These are phyloP conservation scores for Colletotrichum acutatum DNA, from an alignment of 2,329 filamentous ascomycete species.

Conservation along the genomic window DNA sequence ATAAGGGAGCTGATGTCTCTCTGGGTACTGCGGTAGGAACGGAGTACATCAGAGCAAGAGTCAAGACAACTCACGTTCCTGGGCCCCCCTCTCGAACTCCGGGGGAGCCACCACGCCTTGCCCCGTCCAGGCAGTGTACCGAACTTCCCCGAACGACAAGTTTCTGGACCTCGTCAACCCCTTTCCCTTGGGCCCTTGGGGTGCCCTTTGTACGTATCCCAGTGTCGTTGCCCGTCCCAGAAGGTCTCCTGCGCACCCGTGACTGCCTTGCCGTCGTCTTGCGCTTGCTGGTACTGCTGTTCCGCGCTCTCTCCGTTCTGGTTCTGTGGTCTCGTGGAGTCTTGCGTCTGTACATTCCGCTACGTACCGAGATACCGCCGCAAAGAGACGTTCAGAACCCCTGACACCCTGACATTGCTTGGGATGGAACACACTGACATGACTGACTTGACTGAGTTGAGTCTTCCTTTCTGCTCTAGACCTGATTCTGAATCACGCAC, in stretches of 20 bases:
- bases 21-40: too few species aligned
- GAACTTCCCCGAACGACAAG: conserved; percentile 26
- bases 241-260: neutral
- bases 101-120: conserved; percentile 12
- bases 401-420: neutral
- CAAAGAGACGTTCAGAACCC: neutral
- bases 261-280: neutral
- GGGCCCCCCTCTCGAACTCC: neutral
- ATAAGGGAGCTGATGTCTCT: neutral
- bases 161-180: conserved; percentile 15
- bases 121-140: conserved; percentile 21
- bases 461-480: neutral
- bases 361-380: conserved; percentile 5
- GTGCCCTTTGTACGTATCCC: conserved; percentile 4
- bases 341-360: neutral
- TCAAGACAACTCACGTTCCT: conserved; percentile 2
- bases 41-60: neutral
- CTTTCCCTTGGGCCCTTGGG: neutral
- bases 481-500: neutral
- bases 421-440: neutral
- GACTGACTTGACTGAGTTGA: neutral
- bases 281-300: neutral
- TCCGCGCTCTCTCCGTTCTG: neutral
- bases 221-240: neutral
- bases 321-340: neutral